Evolutionary conservation across 805 yeast genomes (phyloP), one percentile per base, ranked within the genome.

Genomic region (Priceomyces fermenticarens): DNA sequence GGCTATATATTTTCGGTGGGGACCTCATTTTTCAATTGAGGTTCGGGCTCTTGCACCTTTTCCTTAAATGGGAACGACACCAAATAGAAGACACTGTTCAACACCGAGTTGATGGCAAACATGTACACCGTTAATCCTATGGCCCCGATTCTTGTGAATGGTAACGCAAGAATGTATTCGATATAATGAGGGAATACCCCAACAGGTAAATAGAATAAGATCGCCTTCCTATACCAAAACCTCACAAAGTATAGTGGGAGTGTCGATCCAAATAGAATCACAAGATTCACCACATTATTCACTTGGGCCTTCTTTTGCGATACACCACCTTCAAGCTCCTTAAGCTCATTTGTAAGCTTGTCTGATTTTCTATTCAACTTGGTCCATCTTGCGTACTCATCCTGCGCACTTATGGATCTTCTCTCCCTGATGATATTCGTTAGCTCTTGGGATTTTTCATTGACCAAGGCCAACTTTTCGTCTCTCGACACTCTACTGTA

Each of bases 371-470:
- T 76, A 54, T 88, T 90, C 46, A 90, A 71, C 59, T 88, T 88
- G 1, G 97, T 95, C 98, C 98, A 93, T 54, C 78, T 83, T 23
- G 97, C 97, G 60, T 91, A 93, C 54, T 93, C 82, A 58, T 93
- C 97, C 61, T 91, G 97, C 1, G 97, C 91, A 41, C 88, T 78
- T 8, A 89, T 77, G 2, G 71, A 47, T 25, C 78, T 68, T 45
- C 88, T 75, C 51, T 81, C 78, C 10, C 65, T 69, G 49, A 76
- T 70, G 15, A 80, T 55, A 13, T 64, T 59, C 11, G 60, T 57
- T 37, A 81, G 75, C 46, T 84, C 76, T 7, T 55, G 49, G 40
- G 73, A 67, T 39, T 58, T 63, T 26, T 49, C 45, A 3, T 36
- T 47, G 30, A 67, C 54, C 39, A 55, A 49, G 10, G 58, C 49